A percentile compares a stretch with the other conserved stretches of the same genome.
phyloP scores from a whole-genome alignment of 75 land plant genomes.

The Larix kaempferi region DNA sequence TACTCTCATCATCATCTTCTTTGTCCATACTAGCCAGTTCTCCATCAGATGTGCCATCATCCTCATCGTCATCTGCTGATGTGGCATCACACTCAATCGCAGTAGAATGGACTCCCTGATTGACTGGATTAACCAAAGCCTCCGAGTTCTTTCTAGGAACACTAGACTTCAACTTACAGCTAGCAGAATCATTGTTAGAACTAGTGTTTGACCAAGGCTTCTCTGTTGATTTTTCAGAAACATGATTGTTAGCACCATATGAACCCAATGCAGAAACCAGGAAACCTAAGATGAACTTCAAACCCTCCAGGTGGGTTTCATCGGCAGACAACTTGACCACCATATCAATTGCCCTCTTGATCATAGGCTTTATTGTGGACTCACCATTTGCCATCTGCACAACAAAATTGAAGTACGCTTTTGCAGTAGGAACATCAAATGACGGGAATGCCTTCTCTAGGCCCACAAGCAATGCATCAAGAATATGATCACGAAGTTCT shows the following conservation, averaged over 20 bases:
- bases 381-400: too few species aligned
- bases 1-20: constrained; percentile 88
- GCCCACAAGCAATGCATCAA: too few species aligned
- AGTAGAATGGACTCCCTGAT: too few species aligned
- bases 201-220: constrained; percentile 30
- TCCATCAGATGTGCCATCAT: constrained; percentile 96
- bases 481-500: too few species aligned
- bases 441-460: too few species aligned
- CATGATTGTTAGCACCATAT: too few species aligned
- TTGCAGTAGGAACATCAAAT: too few species aligned
- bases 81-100: constrained; percentile 87
- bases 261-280: constrained; percentile 39
- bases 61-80: too few species aligned
- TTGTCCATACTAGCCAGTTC: constrained; percentile 76
- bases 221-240: constrained; percentile 26
- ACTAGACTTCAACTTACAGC: constrained; percentile 27
- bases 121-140: constrained; percentile 37
- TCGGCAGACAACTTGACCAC: constrained; percentile 26
- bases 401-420: too few species aligned
- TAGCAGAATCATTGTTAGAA: constrained; percentile 20
- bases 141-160: constrained; percentile 54
- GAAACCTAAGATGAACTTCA: constrained; percentile 74
- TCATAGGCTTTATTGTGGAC: too few species aligned
- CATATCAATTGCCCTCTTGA: constrained; percentile 40
- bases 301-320: constrained; percentile 43